These are phyloP conservation scores for Backusella tarrabulga DNA, from an alignment of 192 early-diverging fungal species.

Conservation along the genomic window DNA sequence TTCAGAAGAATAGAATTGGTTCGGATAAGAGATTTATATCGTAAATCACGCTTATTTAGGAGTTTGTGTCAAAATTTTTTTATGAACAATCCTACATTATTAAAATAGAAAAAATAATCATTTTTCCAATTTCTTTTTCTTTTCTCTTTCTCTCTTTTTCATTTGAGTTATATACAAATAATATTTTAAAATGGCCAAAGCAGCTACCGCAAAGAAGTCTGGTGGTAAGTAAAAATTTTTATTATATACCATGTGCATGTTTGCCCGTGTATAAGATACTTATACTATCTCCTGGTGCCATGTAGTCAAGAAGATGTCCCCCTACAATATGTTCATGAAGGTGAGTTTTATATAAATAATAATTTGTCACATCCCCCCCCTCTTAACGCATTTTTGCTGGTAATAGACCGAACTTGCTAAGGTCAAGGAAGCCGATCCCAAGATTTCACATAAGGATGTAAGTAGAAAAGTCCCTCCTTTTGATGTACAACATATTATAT, in stretches of 20 bases:
- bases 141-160: conserved; percentile 15
- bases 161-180: neutral
- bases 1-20: neutral
- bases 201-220: conserved; percentile 22
- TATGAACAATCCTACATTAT: neutral
- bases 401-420: conserved; percentile 29
- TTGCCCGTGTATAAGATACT: neutral
- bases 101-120: conserved; percentile 9
- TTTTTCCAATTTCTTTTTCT: conserved; percentile 11
- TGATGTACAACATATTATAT: neutral
- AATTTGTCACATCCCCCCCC: neutral
- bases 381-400: neutral
- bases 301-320: conserved; percentile 24
- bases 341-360: neutral
- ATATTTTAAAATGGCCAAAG: conserved; percentile 20
- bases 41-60: conserved; percentile 4
- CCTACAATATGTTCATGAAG: conserved; percentile 27
- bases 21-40: neutral
- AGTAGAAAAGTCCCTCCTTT: neutral
- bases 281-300: neutral
- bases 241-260: neutral
- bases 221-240: conserved; percentile 12
- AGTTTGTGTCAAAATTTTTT: conserved; percentile 2
- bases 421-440: conserved; percentile 22
- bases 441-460: conserved; percentile 28